A percentile compares a stretch with the other conserved stretches of the same genome.
Evolutionary conservation across 163 green algal species (phyloP).

Genomic region (Botryococcus braunii): DNA sequence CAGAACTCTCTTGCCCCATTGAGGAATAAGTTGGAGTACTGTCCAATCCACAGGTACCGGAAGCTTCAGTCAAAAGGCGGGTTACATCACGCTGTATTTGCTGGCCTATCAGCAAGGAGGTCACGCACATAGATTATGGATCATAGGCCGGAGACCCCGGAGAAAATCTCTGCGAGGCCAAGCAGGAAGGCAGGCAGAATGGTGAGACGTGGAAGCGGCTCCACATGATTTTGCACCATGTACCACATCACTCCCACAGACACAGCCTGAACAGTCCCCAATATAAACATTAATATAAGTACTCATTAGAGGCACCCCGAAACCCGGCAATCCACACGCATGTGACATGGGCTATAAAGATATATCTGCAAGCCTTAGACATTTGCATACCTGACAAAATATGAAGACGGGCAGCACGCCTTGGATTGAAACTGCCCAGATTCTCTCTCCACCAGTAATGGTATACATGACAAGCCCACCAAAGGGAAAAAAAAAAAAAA

Average conservation of each 20-base stretch:
- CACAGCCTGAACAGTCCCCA: background rate
- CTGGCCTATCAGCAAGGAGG: too few relatives aligned
- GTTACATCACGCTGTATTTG: too few relatives aligned
- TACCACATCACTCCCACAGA: background rate
- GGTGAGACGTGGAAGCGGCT: conserved; percentile 5
- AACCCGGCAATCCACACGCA: too few relatives aligned
- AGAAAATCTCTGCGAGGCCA: conserved; percentile 11
- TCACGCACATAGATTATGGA: too few relatives aligned
- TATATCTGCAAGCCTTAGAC: background rate
- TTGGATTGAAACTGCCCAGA: background rate
- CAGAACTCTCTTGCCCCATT: too few relatives aligned
- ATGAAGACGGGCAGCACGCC: background rate
- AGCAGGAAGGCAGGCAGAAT: conserved; percentile 13
- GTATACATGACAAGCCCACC: too few relatives aligned
- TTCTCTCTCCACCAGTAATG: too few relatives aligned
- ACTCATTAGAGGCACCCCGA: background rate
- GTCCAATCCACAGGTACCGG: too few relatives aligned
- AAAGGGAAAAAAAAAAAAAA: too few relatives aligned
- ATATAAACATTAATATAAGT: background rate
- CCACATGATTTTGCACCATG: conserved; percentile 2
- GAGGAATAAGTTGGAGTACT: too few relatives aligned
- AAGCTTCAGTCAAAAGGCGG: too few relatives aligned
- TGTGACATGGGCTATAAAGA: background rate
- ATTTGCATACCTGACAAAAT: background rate
- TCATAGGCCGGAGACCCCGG: conserved; percentile 10